Percentiles rank a stretch among this genome's conserved stretches.
Conservation (phyloP, 805 yeast genomes). For the Maudiozyma serrabonitensis region DNA sequence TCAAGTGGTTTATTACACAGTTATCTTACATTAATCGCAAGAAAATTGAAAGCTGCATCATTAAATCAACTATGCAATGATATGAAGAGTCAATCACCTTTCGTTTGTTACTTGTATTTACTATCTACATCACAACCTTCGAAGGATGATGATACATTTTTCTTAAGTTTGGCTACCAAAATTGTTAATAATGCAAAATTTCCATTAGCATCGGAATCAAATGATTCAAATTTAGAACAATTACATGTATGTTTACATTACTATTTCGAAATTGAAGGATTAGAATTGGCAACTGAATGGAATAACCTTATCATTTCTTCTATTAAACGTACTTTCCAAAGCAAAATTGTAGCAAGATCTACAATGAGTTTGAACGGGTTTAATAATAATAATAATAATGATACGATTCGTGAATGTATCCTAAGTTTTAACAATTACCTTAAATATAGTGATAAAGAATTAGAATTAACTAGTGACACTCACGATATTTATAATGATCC, state of each 20-base stretch:
- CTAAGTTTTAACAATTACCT: slow-evolving; percentile 33
- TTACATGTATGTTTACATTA: slow-evolving; percentile 24
- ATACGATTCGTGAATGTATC: slow-evolving; percentile 19
- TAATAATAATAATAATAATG: slow-evolving; percentile 10
- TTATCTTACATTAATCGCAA: slow-evolving; percentile 16
- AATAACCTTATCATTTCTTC: slow-evolving; percentile 25
- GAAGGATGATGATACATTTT: slow-evolving; percentile 8
- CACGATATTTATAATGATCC: slow-evolving; percentile 31
- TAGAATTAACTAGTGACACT: slow-evolving; percentile 13
- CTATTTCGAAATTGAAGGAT: slow-evolving; percentile 14
- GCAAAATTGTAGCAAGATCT: slow-evolving; percentile 26
- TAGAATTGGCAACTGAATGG: slow-evolving; percentile 9
- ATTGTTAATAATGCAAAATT: slow-evolving; percentile 28
- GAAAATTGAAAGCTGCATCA: slow-evolving; percentile 5
- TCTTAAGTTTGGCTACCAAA: slow-evolving; percentile 9
- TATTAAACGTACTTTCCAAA: slow-evolving; percentile 39
- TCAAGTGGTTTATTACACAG: slow-evolving; percentile 20
- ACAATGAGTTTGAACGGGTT: slow-evolving; percentile 25
- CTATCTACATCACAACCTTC: neutral
- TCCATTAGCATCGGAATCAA: slow-evolving; percentile 36
- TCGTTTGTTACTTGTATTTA: neutral
- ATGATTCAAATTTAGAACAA: slow-evolving; percentile 26
- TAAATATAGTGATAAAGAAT: slow-evolving; percentile 33
- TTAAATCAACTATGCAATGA: neutral
- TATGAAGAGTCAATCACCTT: neutral